A percentile compares a stretch with the other conserved stretches of the same genome.
Conservation (phyloP, 768 basidiomycete species). For the Neoboletus subvelutipes region DNA sequence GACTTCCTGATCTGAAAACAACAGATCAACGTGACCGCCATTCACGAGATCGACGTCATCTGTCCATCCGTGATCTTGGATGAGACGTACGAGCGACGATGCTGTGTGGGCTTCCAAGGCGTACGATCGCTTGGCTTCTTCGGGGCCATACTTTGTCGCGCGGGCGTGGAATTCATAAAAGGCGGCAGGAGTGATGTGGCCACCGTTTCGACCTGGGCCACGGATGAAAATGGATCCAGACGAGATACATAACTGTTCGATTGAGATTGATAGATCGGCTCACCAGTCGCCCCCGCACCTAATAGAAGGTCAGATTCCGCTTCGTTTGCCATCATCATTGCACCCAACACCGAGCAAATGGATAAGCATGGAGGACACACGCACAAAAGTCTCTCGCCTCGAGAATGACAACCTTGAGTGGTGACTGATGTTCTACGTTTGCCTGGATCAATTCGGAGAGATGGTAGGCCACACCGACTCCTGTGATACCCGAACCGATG, state of each 20-base stretch:
- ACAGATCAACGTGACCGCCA: slow-evolving; percentile 51
- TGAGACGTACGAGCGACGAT: slow-evolving; percentile 45
- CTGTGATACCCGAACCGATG: slow-evolving; percentile 80
- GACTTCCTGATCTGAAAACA: slow-evolving; percentile 49
- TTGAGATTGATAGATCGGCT: slow-evolving; percentile 1
- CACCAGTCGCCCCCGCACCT: slow-evolving; percentile 81
- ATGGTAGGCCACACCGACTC: slow-evolving; percentile 73
- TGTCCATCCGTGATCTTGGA: slow-evolving; percentile 43
- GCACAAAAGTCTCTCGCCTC: slow-evolving; percentile 87
- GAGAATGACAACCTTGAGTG: slow-evolving; percentile 59
- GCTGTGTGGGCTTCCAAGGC: slow-evolving; percentile 59
- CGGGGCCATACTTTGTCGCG: slow-evolving; percentile 41
- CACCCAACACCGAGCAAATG: background rate
- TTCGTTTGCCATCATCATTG: background rate
- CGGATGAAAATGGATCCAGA: background rate
- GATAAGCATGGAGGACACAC: slow-evolving; percentile 28
- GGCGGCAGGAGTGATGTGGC: slow-evolving; percentile 59
- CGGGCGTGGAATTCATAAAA: slow-evolving; percentile 47
- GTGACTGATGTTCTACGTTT: slow-evolving; percentile 4
- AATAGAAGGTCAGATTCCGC: background rate
- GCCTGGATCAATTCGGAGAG: slow-evolving; percentile 40
- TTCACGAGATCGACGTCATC: slow-evolving; percentile 61
- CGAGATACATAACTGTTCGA: background rate
- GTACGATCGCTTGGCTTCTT: slow-evolving; percentile 55
- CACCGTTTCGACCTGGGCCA: slow-evolving; percentile 71